A percentile compares a stretch with the other conserved stretches of the same genome.
Evolutionary conservation across 768 basidiomycete genomes (phyloP).

Genomic region (Lanmaoa rubissima): DNA sequence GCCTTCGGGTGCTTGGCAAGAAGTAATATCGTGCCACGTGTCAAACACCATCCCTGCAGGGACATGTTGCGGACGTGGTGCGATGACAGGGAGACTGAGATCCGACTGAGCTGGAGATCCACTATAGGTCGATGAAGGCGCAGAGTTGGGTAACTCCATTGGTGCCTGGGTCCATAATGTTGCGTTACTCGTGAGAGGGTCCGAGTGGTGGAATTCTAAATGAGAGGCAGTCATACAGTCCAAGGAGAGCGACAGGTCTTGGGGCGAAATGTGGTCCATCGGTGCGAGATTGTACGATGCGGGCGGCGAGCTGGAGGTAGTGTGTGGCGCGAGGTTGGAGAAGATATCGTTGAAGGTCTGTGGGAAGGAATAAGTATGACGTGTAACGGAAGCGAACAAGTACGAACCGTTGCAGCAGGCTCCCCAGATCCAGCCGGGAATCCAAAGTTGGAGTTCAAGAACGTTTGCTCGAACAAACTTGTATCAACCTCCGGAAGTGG

Average conservation of each 20-base stretch:
- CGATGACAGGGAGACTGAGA: conserved; percentile 25
- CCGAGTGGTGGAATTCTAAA: conserved; percentile 6
- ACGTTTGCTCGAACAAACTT: conserved; percentile 46
- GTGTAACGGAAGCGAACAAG: rapidly evolving
- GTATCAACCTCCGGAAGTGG: conserved; percentile 50
- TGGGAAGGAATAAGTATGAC: neutral
- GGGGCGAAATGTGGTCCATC: conserved; percentile 28
- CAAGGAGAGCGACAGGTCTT: conserved; percentile 13
- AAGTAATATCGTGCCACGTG: conserved; percentile 16
- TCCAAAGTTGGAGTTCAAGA: conserved; percentile 32
- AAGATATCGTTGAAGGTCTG: conserved; percentile 28
- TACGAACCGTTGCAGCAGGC: conserved; percentile 14
- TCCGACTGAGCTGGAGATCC: conserved; percentile 40
- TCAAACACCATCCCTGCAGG: conserved; percentile 10
- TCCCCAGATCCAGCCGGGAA: conserved; percentile 19
- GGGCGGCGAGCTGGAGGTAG: conserved; percentile 4
- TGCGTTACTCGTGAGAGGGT: conserved; percentile 1
- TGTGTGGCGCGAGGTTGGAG: conserved; percentile 22
- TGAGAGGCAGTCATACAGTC: conserved; percentile 7
- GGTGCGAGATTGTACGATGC: conserved; percentile 20
- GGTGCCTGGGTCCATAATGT: conserved; percentile 12
- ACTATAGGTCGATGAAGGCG: conserved; percentile 43
- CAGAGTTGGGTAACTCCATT: conserved; percentile 25
- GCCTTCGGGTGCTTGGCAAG: neutral
- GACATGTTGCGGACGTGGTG: conserved; percentile 27